A percentile compares a stretch with the other conserved stretches of the same genome.
phyloP scores from a whole-genome alignment of 2,329 filamentous ascomycete species.

The Aphanocladium album region DNA sequence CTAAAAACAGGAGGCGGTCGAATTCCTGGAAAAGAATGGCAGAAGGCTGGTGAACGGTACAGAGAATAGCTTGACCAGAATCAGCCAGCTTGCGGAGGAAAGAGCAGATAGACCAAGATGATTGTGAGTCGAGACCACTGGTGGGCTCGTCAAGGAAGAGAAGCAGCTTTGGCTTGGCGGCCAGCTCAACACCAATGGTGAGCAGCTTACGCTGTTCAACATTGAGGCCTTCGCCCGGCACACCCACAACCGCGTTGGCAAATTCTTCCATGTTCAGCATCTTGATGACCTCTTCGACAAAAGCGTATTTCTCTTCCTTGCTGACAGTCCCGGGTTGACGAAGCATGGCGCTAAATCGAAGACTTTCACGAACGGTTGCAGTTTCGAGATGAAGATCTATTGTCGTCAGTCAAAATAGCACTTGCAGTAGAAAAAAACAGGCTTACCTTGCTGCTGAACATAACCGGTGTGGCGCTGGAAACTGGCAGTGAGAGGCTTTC shows the following conservation, averaged over 20 bases:
- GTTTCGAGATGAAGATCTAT: conserved; percentile 52
- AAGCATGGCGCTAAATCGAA: conserved; percentile 52
- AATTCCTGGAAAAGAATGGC: conserved; percentile 51
- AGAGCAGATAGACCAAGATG: conserved; percentile 57
- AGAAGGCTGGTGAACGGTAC: conserved; percentile 52
- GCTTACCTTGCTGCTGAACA: conserved; percentile 57
- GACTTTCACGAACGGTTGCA: conserved; percentile 49
- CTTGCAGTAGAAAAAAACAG: neutral
- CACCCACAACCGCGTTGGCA: conserved; percentile 60
- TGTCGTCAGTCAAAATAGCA: conserved; percentile 2
- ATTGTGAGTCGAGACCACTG: conserved; percentile 58
- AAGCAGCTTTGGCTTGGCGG: conserved; percentile 51
- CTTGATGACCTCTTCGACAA: conserved; percentile 60
- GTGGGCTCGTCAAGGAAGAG: conserved; percentile 61
- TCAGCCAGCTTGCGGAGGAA: conserved; percentile 58
- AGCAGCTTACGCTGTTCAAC: conserved; percentile 58
- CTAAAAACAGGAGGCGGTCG: conserved; percentile 59
- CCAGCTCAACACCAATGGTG: conserved; percentile 57
- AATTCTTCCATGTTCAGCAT: conserved; percentile 65
- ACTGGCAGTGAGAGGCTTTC: conserved; percentile 47
- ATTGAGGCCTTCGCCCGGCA: conserved; percentile 56
- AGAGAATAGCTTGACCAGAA: conserved; percentile 48
- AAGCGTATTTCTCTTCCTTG: conserved; percentile 53
- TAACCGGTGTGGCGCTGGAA: conserved; percentile 65
- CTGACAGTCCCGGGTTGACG: conserved; percentile 50